A percentile compares a stretch with the other conserved stretches of the same genome.
Evolutionary conservation across 495 filamentous ascomycete genomes (phyloP).

Genomic region (Hypoxylon crocopeplum): DNA sequence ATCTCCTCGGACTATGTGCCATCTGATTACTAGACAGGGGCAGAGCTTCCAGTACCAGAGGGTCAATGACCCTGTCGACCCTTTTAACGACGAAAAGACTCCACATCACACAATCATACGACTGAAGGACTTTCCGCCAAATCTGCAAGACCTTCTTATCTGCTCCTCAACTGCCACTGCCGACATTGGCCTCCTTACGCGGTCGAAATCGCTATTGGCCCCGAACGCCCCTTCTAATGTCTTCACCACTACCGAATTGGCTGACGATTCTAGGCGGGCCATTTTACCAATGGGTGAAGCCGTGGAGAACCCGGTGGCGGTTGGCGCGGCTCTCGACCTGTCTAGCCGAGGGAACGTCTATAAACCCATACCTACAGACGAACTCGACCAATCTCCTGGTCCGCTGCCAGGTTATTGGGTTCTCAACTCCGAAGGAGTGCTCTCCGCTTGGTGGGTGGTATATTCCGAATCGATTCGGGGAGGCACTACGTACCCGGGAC

Average conservation of each 20-base stretch:
- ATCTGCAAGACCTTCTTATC: constrained; percentile 78
- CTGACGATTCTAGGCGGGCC: constrained; percentile 79
- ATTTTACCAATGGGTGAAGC: constrained; percentile 71
- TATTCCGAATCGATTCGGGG: constrained; percentile 84
- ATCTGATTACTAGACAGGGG: constrained; percentile 74
- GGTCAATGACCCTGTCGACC: constrained; percentile 72
- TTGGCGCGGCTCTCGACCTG: constrained; percentile 83
- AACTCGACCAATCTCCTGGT: constrained; percentile 72
- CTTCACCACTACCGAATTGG: constrained; percentile 75
- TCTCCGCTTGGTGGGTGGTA: constrained; percentile 88
- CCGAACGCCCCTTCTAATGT: constrained; percentile 66
- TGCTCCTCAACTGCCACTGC: constrained; percentile 78
- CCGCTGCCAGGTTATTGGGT: constrained; percentile 88
- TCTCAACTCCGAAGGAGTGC: constrained; percentile 86
- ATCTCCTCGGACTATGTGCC: constrained; percentile 68
- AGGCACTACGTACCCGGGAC: constrained; percentile 72
- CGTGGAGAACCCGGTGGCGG: constrained; percentile 72
- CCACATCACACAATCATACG: constrained; percentile 79
- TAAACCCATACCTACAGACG: constrained; percentile 78
- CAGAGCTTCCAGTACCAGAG: constrained; percentile 70
- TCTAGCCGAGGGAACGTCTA: constrained; percentile 79
- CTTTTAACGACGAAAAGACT: constrained; percentile 68
- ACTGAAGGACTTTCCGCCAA: constrained; percentile 78
- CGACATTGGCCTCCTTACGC: constrained; percentile 79
- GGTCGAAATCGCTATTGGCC: constrained; percentile 70